Evolutionary conservation across 2,329 filamentous ascomycete species (phyloP), one percentile per base, ranked within the genome.

Genomic region (Clarireedia paspali): DNA sequence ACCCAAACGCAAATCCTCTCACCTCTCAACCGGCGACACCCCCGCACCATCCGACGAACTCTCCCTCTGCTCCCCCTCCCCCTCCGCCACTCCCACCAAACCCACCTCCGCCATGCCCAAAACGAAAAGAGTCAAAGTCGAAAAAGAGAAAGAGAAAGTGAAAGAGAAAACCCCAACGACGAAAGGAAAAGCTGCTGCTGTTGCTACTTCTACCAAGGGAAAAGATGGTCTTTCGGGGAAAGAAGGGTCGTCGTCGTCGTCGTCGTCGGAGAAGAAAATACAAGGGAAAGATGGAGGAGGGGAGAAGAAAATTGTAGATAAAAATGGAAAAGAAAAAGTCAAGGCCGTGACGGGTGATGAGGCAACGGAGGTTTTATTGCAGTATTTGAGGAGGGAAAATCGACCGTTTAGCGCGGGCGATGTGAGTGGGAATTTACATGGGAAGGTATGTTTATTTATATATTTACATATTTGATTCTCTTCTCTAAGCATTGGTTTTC

Each of bases 401-500:
- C 61, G 71, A 20, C 71, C 71, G 45, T 73, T 71, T 65, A 70
- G 68, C 50, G 70, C 70, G 47, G 79, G 75, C 47, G 82, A 85
- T 48, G 72, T 85, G 44, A 82, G 79, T 54, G 73, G 77, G 12
- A 85, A 85, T 67, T 71, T 85, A 42, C 80, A 82, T 64, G 82
- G 83, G 14, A 84, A 84, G 71, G 67, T 68, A 58, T 36, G 58
- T 57, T 39, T 44, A 20, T 5, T 30, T 2, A 2, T 51, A 23
- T 9, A 17, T n/a, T 30, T 24, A 20, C n/a, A 17, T 17, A 17
- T 20, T 20, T 20, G 20, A 3, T 20, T 20, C 20, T 20, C 20
- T 20, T 20, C 20, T 20, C 20, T 3, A 20, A 2, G 20, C 20
- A 20, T 30, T 39, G 6, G 3, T 52, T 10, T 14, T 12, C 4